Evolutionary conservation across 768 basidiomycete genomes (phyloP), one percentile per base, ranked within the genome.

Genomic region (Cantharellus anzutake): DNA sequence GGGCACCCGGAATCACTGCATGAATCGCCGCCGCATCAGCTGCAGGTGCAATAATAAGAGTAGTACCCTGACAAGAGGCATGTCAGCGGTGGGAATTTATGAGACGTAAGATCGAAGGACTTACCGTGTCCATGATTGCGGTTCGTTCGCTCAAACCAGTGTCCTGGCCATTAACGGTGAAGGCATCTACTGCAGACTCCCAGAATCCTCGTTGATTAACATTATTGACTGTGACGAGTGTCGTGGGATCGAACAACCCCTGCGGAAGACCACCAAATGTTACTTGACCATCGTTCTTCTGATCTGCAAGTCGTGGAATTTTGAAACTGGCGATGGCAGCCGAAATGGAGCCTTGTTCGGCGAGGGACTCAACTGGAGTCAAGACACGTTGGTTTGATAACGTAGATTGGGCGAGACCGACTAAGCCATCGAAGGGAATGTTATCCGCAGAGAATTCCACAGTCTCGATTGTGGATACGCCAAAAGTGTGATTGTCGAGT

Each of bases 291-390:
- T 88, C 83, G 51, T 83, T 83, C 67, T 72, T 69, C 65, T 76
- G 71, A 67, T 90, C 86, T 4, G 77, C 74, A 41, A 83, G 71
- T 60, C 89, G 84, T 2, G 85, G 75, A 60, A 93, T 80, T 72
- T 85, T 89, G 78, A 78, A 89, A 4, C 86, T 85, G 5, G 80
- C 78, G 66, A 91, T 83, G 2, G 85, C 76, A 4, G 76, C 73
- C 38, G 71, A 63, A 60, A 91, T 80, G 58, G 79, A 71, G 40
- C 80, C 80, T 3, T 71, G 72, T 29, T 72, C 62, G 1, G 79
- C 80, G 40, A 92, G 74, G 1, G 83, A 69, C 70, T 91, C 86
- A 40, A 86, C 76, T 4, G 85, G 85, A 0, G 88, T 91, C 4
- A 70, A 69, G 2, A 77, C 76, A 51, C 72, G 63, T 67, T 91